Evolutionary conservation across 495 filamentous ascomycete species (phyloP).

Genomic region (Entonaema liquescens): DNA sequence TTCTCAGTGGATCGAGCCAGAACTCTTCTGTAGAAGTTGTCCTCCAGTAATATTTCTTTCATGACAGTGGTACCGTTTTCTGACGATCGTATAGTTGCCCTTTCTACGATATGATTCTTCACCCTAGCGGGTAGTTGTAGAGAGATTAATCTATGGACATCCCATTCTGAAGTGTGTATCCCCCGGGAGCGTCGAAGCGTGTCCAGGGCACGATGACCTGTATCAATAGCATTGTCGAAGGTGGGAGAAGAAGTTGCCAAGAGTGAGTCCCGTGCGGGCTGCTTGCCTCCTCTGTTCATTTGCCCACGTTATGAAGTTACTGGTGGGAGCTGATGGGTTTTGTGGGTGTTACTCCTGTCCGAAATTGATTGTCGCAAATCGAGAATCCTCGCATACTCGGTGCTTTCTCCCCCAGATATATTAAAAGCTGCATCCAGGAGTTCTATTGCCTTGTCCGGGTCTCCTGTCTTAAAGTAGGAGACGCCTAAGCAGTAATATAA

Average conservation of each 20-base stretch:
- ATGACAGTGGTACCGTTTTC: not conserved
- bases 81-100: no score
- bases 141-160: no score
- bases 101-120: no score
- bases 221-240: no score
- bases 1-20: not conserved
- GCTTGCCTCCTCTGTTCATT: not conserved
- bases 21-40: not conserved
- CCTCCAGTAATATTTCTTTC: not conserved
- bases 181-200: no score
- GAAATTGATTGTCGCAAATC: not conserved
- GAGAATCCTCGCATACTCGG: not conserved
- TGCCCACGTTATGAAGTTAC: not conserved
- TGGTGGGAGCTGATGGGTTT: not conserved
- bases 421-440: not conserved
- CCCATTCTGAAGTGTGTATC: no score
- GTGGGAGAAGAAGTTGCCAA: no score
- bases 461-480: not conserved
- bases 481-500: not conserved
- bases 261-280: no score
- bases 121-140: no score
- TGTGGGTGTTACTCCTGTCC: not conserved
- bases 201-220: no score
- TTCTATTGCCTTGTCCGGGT: not conserved
- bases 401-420: not conserved